A percentile compares a stretch with the other conserved stretches of the same genome.
These are phyloP conservation scores for Trametes meyenii DNA, from an alignment of 768 basidiomycete genomes.

Conservation along the genomic window DNA sequence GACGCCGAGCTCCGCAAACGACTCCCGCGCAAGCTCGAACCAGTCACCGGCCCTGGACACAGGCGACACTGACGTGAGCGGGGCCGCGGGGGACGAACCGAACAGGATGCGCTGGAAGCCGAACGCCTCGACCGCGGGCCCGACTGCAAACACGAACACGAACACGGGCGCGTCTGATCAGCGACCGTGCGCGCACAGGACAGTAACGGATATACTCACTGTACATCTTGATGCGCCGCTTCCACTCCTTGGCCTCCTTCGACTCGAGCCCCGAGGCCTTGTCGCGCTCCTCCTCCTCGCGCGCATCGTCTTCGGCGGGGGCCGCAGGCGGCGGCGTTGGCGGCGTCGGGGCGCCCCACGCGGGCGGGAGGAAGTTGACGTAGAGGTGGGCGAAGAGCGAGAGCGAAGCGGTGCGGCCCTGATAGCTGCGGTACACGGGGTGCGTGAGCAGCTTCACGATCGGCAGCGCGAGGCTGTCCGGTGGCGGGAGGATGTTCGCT, in stretches of 20 bases:
- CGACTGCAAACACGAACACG: constrained; percentile 51
- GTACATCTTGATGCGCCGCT: constrained; percentile 81
- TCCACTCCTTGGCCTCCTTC: constrained; percentile 62
- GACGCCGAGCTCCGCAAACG: constrained; percentile 75
- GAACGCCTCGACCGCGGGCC: constrained; percentile 83
- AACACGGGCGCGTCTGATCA: constrained; percentile 7
- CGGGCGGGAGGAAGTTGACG: constrained; percentile 77
- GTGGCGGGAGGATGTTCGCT: constrained; percentile 84
- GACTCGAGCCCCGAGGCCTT: constrained; percentile 11
- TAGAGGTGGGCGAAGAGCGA: constrained; percentile 74
- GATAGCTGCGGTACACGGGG: constrained; percentile 71
- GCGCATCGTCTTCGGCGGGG: background rate
- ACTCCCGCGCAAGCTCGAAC: constrained; percentile 82
- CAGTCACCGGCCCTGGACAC: constrained; percentile 64
- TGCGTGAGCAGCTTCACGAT: constrained; percentile 82
- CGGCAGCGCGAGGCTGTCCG: constrained; percentile 68
- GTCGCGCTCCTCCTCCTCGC: constrained; percentile 33
- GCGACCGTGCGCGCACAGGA: background rate
- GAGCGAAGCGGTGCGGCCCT: constrained; percentile 68
- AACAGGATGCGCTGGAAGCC: constrained; percentile 83
- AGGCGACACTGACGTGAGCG: constrained; percentile 36
- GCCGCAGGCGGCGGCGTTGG: constrained; percentile 42
- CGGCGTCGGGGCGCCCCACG: constrained; percentile 64
- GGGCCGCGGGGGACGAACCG: constrained; percentile 69
- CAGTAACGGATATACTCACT: constrained; percentile 50